Evolutionary conservation across 2,329 filamentous ascomycete species (phyloP), one percentile per base, ranked within the genome.

Genomic region (Exophiala mesophila): DNA sequence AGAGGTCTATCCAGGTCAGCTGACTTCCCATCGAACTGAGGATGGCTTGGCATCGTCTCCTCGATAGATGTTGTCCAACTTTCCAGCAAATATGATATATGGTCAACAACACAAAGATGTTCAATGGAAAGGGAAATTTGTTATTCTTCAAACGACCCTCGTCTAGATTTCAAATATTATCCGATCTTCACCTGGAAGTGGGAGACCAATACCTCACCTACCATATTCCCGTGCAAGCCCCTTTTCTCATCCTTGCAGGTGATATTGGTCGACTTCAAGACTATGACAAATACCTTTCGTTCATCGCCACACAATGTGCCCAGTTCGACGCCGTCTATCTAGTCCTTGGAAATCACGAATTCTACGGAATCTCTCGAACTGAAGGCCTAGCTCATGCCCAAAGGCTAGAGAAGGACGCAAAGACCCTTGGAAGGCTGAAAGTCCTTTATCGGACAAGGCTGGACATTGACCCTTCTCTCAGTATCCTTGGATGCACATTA

Each of bases 341-440:
- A 7, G 47, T 65, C 5, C 58, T 63, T 1, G 62, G 63, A 8
- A 64, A 64, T 41, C 63, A 65, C 37, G 63, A 65, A 32, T 64
- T 64, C 50, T 65, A 63, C 29, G 58, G 48, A 9, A 15, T 49
- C 2, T 34, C 55, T 4, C 55, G 56, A 23, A 34, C 43, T 12
- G 45, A 40, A 5, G 57, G 55, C 1, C 33, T 63, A 0, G 37
- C 53, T 20, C 55, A 43, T 5, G 60, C 59, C 13, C 36, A 32
- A 31, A 40, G 54, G 24, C 55, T 64, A 1, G 57, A 59, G 33
- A 49, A 52, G 13, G 61, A 63, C 32, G 47, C 52, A 13, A 51
- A 13, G 6, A 40, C 62, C 2, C 51, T 56, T 5, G 53, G 52
- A n/a, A 49, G 51, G 3, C 49, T 65, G 1, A 35, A 59, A 15